A percentile compares a stretch with the other conserved stretches of the same genome.
Conservation (phyloP, 768 basidiomycete genomes). For the Auricularia cornea region DNA sequence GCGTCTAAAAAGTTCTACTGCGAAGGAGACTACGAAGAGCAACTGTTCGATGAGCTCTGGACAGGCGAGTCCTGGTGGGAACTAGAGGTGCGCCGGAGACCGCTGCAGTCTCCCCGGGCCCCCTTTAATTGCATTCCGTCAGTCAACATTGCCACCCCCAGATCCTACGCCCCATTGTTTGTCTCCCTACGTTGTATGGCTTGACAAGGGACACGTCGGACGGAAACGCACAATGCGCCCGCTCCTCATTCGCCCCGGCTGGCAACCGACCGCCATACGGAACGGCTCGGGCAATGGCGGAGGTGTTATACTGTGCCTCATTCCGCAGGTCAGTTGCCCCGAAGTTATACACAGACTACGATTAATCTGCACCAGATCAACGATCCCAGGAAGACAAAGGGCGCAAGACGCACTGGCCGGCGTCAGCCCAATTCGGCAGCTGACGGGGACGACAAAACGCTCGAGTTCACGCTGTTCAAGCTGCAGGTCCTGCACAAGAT, state of each 20-base stretch:
- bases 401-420: no score
- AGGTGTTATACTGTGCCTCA: conserved; percentile 22
- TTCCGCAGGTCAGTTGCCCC: conserved; percentile 16
- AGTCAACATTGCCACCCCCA: no score
- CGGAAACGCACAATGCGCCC: conserved; percentile 20
- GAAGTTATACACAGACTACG: background rate
- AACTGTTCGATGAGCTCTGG: conserved; percentile 21
- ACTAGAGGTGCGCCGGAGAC: conserved; percentile 15
- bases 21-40: conserved; percentile 10
- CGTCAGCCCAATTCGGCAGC: conserved; percentile 13
- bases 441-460: no score
- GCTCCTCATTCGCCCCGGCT: conserved; percentile 18
- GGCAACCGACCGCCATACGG: conserved; percentile 19
- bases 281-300: conserved; percentile 29
- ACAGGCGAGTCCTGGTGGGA: conserved; percentile 23
- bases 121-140: no score
- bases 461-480: conserved; percentile 21
- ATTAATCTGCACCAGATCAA: background rate
- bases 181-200: conserved; percentile 15
- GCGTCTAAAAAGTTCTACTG: conserved; percentile 21
- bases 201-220: conserved; percentile 24
- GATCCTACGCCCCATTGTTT: no score
- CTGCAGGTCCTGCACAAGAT: conserved; percentile 24
- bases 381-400: no score
- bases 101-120: no score